These are phyloP conservation scores for Wallacemonas rigidus DNA, from an alignment of 208 protist genomes.

Conservation along the genomic window DNA sequence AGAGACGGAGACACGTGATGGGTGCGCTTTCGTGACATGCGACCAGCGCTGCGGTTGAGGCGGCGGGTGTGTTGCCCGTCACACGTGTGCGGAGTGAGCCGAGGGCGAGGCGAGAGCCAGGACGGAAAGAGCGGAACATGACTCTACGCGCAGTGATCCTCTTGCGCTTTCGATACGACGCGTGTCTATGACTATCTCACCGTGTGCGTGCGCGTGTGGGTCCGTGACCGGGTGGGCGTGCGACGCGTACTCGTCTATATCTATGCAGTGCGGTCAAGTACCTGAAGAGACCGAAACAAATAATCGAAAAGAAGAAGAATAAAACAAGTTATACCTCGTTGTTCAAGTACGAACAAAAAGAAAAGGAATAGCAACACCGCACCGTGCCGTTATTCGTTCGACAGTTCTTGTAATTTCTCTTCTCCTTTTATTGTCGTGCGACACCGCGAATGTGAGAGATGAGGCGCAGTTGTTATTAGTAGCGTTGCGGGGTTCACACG, in stretches of 20 bases:
- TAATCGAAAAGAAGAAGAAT: too few species aligned
- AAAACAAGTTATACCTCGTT: background rate
- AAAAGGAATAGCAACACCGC: background rate
- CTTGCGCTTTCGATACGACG: too few species aligned
- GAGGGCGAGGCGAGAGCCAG: background rate
- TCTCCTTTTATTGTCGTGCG: background rate
- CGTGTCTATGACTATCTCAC: too few species aligned
- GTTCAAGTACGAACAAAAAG: background rate
- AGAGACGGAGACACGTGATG: background rate
- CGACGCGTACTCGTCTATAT: too few species aligned
- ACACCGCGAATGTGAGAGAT: too few species aligned
- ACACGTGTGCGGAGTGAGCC: background rate
- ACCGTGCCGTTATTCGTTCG: background rate
- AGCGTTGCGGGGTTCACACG: too few species aligned
- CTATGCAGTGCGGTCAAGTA: too few species aligned
- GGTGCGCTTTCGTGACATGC: background rate
- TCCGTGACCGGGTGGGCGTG: too few species aligned
- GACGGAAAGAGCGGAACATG: constrained; percentile 18
- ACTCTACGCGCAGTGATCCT: background rate
- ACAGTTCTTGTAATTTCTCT: background rate
- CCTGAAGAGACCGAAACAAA: too few species aligned
- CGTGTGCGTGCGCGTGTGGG: too few species aligned
- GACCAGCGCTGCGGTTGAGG: background rate
- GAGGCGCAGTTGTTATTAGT: background rate
- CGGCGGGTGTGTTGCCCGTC: background rate